Conservation (phyloP, 108 stramenopile genomes). For the Skeletonema grethae region DNA sequence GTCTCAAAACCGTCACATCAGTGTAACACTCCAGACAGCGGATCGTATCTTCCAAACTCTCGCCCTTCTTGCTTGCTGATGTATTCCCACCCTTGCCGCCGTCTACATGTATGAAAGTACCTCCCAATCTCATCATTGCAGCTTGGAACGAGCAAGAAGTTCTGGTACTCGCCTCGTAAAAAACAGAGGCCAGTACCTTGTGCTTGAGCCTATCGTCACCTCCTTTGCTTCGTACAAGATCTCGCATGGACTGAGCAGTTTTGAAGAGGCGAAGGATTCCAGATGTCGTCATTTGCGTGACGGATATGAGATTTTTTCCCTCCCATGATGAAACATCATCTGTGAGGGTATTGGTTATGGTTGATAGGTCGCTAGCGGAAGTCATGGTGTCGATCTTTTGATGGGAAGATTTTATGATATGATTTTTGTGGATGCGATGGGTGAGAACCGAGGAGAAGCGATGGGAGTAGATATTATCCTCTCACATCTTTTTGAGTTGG, state of each 20-base stretch:
- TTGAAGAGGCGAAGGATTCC: slow-evolving; percentile 55
- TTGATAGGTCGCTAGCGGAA: slow-evolving; percentile 3
- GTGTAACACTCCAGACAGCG: slow-evolving; percentile 89
- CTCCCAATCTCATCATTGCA: slow-evolving; percentile 94
- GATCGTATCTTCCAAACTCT: slow-evolving; percentile 93
- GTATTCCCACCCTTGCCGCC: slow-evolving; percentile 61
- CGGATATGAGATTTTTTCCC: slow-evolving; percentile 54
- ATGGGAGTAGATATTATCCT: background rate
- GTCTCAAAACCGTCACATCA: slow-evolving; percentile 92
- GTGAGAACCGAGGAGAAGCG: background rate
- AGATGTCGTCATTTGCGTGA: slow-evolving; percentile 63
- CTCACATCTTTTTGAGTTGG: background rate
- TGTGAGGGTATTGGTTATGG: slow-evolving; percentile 40
- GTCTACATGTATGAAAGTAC: slow-evolving; percentile 82
- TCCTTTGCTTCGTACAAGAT: slow-evolving; percentile 51
- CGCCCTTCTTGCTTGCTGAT: slow-evolving; percentile 93
- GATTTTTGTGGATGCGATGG: background rate
- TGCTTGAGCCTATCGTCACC: slow-evolving; percentile 55
- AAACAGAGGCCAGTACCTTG: slow-evolving; percentile 78
- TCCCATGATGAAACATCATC: slow-evolving; percentile 59
- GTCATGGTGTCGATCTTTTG: slow-evolving; percentile 1
- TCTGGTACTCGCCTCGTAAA: slow-evolving; percentile 97
- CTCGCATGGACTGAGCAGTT: slow-evolving; percentile 55
- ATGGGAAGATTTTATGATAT: background rate
- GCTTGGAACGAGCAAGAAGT: slow-evolving; percentile 96